Evolutionary conservation across 2,329 filamentous ascomycete genomes (phyloP).

Genomic region (Ascocoryne sarcoides): DNA sequence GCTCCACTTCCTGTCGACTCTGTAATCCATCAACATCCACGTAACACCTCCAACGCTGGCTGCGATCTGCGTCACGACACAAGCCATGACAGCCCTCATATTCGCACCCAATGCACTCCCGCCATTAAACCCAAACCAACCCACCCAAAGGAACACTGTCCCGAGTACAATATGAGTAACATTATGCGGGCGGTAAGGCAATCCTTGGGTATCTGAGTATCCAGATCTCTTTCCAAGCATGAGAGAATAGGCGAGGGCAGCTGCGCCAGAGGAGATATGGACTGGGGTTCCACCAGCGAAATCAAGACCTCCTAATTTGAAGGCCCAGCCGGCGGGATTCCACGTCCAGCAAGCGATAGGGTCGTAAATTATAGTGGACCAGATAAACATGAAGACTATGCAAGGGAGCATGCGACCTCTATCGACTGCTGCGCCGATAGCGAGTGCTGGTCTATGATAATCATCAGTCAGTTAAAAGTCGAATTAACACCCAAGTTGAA

Average conservation of each 20-base stretch:
- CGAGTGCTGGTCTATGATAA: constrained; percentile 52
- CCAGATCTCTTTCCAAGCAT: constrained; percentile 58
- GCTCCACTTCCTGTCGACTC: constrained; percentile 80
- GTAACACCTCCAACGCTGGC: constrained; percentile 76
- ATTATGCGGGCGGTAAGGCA: constrained; percentile 85
- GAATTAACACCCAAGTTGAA: background rate
- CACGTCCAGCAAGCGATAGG: constrained; percentile 91
- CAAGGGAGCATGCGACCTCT: constrained; percentile 79
- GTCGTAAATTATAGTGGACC: constrained; percentile 81
- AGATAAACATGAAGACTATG: constrained; percentile 84
- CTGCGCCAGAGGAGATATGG: constrained; percentile 72
- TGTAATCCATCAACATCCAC: constrained; percentile 80
- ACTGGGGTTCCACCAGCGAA: constrained; percentile 49
- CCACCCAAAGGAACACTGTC: constrained; percentile 86
- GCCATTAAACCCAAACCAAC: constrained; percentile 91
- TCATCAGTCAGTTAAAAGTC: background rate
- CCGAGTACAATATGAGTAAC: constrained; percentile 84
- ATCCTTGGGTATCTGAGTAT: constrained; percentile 63
- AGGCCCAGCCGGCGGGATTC: constrained; percentile 69
- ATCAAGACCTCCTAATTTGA: constrained; percentile 19
- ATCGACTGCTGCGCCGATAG: constrained; percentile 74
- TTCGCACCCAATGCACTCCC: constrained; percentile 73
- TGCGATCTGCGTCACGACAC: constrained; percentile 72
- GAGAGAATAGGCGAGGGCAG: constrained; percentile 70
- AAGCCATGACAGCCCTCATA: constrained; percentile 74